phyloP scores from a whole-genome alignment of 2,329 filamentous ascomycete species.

The Ascochyta pisi region DNA sequence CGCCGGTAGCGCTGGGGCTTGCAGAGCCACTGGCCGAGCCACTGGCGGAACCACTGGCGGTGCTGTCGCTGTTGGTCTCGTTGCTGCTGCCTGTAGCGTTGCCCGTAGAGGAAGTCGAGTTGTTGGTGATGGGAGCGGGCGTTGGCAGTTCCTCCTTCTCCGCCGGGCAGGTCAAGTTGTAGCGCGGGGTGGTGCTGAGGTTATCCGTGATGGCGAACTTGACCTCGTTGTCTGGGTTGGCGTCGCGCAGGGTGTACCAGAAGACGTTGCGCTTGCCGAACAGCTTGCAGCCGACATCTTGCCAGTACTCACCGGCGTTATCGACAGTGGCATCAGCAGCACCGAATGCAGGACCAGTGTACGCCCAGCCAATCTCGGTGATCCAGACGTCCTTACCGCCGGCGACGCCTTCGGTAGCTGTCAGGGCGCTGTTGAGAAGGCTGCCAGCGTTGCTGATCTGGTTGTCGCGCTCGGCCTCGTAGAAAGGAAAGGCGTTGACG shows the following conservation, averaged over 20 bases:
- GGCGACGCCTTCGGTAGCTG: constrained; percentile 39
- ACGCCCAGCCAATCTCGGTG: constrained; percentile 50
- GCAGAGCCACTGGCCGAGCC: constrained; percentile 10
- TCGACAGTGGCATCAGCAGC: constrained; percentile 36
- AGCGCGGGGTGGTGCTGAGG: constrained; percentile 59
- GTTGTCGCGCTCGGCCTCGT: constrained; percentile 43
- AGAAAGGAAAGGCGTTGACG: constrained; percentile 49
- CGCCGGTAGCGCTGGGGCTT: constrained; percentile 2
- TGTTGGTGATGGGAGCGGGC: constrained; percentile 22
- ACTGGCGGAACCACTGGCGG: not conserved
- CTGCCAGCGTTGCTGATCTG: constrained; percentile 52
- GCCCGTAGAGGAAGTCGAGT: constrained; percentile 23
- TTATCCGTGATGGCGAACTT: constrained; percentile 65
- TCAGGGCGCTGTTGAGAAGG: constrained; percentile 38
- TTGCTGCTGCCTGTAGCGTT: constrained; percentile 21
- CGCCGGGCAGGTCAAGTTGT: constrained; percentile 60
- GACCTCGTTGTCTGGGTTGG: constrained; percentile 64
- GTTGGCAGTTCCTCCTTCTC: constrained; percentile 23
- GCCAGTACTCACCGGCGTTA: constrained; percentile 44
- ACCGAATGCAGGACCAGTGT: constrained; percentile 39
- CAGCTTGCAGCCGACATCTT: constrained; percentile 42
- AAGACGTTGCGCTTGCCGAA: constrained; percentile 45
- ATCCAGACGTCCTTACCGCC: constrained; percentile 47
- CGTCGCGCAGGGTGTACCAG: constrained; percentile 47
- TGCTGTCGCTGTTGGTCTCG: constrained; percentile 6